Evolutionary conservation across 768 basidiomycete species (phyloP).

Genomic region (Mycena leptocephala): DNA sequence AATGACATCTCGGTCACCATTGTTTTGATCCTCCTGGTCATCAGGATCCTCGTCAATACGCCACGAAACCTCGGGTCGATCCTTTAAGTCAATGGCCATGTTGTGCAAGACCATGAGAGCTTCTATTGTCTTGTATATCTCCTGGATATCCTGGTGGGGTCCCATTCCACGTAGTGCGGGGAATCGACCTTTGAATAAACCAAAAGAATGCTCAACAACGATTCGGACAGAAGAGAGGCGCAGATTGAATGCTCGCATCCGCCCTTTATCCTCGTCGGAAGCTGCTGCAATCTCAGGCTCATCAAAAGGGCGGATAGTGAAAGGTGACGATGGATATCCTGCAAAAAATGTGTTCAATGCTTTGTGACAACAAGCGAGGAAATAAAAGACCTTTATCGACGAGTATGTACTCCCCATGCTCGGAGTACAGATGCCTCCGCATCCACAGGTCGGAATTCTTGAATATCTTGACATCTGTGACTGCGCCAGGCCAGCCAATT

Average conservation of each 20-base stretch:
- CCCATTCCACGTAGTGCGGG: too few relatives aligned
- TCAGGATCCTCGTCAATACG: too few relatives aligned
- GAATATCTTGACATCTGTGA: slow-evolving; percentile 36
- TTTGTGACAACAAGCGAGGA: not conserved
- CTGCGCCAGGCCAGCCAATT: slow-evolving; percentile 42
- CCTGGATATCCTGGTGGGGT: too few relatives aligned
- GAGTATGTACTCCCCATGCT: slow-evolving; percentile 38
- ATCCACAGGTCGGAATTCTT: slow-evolving; percentile 39
- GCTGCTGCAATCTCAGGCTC: not conserved
- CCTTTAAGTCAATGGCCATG: too few relatives aligned
- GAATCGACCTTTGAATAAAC: too few relatives aligned
- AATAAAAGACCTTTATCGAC: slow-evolving; percentile 2
- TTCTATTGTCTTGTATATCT: too few relatives aligned
- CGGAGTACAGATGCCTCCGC: slow-evolving; percentile 35
- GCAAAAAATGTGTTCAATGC: not conserved
- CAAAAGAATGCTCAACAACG: too few relatives aligned
- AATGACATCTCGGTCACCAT: too few relatives aligned
- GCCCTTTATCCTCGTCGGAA: not conserved
- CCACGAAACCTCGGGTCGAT: too few relatives aligned
- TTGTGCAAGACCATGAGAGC: too few relatives aligned
- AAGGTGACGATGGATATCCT: not conserved
- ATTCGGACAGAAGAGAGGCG: too few relatives aligned
- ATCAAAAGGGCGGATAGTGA: not conserved
- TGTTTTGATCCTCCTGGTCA: too few relatives aligned
- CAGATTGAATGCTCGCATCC: not conserved